Conservation (phyloP, 2,329 filamentous ascomycete species). For the Decorospora gaudefroyi region DNA sequence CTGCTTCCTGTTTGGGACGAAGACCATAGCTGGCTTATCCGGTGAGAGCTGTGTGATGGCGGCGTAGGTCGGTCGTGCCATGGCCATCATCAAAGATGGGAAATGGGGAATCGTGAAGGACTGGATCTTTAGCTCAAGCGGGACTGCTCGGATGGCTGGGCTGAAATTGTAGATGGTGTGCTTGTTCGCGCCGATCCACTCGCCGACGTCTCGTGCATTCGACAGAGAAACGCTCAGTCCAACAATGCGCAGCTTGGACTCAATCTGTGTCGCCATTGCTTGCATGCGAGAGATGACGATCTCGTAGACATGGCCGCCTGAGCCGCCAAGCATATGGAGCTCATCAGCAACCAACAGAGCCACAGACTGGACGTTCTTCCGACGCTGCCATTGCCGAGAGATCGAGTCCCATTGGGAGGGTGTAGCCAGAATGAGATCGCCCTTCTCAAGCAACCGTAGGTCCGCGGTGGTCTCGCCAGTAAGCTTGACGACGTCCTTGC, state of each 20-base stretch:
- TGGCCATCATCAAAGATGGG: conserved; percentile 96
- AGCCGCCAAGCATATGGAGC: conserved; percentile 87
- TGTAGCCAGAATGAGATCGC: conserved; percentile 89
- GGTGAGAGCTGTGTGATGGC: conserved; percentile 86
- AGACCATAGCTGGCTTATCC: conserved; percentile 87
- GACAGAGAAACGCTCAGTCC: conserved; percentile 89
- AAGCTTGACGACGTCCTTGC: conserved; percentile 89
- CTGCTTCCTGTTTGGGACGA: conserved; percentile 92
- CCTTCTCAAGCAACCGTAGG: conserved; percentile 82
- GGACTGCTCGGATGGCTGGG: conserved; percentile 84
- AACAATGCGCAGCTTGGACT: conserved; percentile 82
- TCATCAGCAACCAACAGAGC: conserved; percentile 94
- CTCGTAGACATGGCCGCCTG: conserved; percentile 88
- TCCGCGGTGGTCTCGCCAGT: conserved; percentile 92
- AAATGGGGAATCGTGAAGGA: conserved; percentile 96
- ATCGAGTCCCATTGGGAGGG: conserved; percentile 95
- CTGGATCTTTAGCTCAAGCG: conserved; percentile 91
- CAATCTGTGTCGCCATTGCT: conserved; percentile 86
- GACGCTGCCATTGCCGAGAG: conserved; percentile 92
- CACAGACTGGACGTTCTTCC: conserved; percentile 91
- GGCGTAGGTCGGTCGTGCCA: conserved; percentile 92
- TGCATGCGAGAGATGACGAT: conserved; percentile 98
- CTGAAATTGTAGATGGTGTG: conserved; percentile 99
- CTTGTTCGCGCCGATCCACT: conserved; percentile 97
- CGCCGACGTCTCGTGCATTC: conserved; percentile 90